Evolutionary conservation across 805 yeast species (phyloP), one percentile per base, ranked within the genome.

Genomic region (Maudiozyma barnettii): DNA sequence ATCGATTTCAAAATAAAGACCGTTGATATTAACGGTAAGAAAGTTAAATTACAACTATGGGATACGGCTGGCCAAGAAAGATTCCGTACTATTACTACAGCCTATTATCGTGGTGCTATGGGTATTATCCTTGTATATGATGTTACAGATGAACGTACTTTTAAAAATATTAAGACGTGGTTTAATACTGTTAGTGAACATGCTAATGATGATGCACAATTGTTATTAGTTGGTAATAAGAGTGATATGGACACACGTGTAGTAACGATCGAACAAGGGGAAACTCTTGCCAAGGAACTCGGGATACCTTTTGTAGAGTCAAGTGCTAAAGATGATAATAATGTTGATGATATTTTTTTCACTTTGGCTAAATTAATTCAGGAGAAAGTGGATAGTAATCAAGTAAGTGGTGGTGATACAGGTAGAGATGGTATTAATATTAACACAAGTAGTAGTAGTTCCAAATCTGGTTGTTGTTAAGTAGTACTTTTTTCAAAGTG

Each of bases 1-100:
- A 91, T 91, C 61, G 98, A 91, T 67, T 91, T 93, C 77, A 91
- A 93, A 72, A 91, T 93, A 64, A 83, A 96, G 69, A 90, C 96
- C 29, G 85, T 90, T 55, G 96, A 91, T 56, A 76, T 89, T 54
- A 89, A 90, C 53, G 96, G 96, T 45, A 84, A 85, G 68, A 83
- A 83, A 54, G 85, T 93, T 68, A 93, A 93, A 71, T 76, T 91
- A 63, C 98, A 93, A 68, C 84, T 91, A 39, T 84, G 96, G 96
- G 96, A 88, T 64, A 88, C 96, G 30, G 96, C 96, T 1, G 96
- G 96, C 18, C 96, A 88, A 69, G 96, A 88, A 66, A 75, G 96
- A 60, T 88, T 89, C 71, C 79, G 96, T 70, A 87, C 96, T 39
- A 89, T 88, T 70, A 89, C 93, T 43, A 83, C 91, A n/a, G 91